These are phyloP conservation scores for Liquidambar formosana DNA, from an alignment of 164 flowering plant genomes.

Conservation along the genomic window DNA sequence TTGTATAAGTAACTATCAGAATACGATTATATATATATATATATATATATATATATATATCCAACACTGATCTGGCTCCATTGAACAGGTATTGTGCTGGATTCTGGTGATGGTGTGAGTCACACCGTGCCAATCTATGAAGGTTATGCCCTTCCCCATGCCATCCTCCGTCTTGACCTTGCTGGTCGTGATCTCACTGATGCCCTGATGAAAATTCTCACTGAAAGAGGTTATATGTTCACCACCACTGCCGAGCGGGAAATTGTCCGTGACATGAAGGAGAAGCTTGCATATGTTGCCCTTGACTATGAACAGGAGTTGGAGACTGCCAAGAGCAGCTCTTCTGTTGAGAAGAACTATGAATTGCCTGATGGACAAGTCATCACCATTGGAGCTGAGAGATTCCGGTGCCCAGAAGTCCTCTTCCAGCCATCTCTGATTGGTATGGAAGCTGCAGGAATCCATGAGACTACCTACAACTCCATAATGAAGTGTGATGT, in stretches of 20 bases:
- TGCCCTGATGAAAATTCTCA: conserved; percentile 51
- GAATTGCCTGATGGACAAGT: conserved; percentile 52
- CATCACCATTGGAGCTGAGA: conserved; percentile 51
- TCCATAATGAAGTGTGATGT: conserved; percentile 57
- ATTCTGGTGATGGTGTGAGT: conserved; percentile 53
- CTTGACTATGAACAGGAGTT: conserved; percentile 50
- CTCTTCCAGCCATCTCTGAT: conserved; percentile 51
- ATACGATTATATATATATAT: too few relatives aligned
- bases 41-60: neutral
- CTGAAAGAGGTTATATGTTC: conserved; percentile 56
- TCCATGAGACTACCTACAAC: conserved; percentile 50
- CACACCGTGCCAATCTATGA: conserved; percentile 58
- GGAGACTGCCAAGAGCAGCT: conserved; percentile 47
- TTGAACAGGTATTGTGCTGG: conserved; percentile 43
- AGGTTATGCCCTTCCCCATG: conserved; percentile 56
- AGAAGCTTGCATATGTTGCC: conserved; percentile 48
- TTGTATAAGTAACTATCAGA: neutral
- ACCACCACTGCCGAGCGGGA: conserved; percentile 59
- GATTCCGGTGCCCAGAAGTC: conserved; percentile 54
- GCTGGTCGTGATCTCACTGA: conserved; percentile 61
- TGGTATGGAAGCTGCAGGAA: conserved; percentile 54
- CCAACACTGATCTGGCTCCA: neutral
- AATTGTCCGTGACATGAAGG: conserved; percentile 57
- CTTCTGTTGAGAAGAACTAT: conserved; percentile 46
- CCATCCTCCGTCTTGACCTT: conserved; percentile 49